Conservation (phyloP, 225 moss, liverwort and hornwort species). For the Asterella californica region DNA sequence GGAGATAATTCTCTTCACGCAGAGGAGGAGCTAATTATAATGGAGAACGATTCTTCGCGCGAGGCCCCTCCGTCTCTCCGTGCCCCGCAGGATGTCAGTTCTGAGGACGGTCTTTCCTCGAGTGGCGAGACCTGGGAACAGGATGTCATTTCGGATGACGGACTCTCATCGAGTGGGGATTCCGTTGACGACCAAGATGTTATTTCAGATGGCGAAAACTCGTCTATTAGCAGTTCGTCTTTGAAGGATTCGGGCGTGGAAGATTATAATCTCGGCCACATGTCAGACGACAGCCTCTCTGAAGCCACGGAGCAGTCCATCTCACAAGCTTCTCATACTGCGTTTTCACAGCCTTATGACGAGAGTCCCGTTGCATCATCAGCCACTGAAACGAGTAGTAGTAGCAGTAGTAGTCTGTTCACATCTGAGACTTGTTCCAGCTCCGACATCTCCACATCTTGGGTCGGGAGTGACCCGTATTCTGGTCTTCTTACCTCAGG, state of each 20-base stretch:
- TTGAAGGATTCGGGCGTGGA: neutral
- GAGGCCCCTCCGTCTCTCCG: neutral
- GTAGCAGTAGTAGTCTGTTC: too few relatives aligned
- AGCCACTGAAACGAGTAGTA: neutral
- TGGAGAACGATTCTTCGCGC: neutral
- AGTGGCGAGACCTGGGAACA: neutral
- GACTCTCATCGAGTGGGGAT: neutral
- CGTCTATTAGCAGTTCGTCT: neutral
- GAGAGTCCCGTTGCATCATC: neutral
- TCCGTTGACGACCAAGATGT: neutral
- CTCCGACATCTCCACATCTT: neutral
- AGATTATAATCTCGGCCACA: neutral
- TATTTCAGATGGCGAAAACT: neutral
- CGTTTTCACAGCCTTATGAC: neutral
- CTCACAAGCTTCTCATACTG: too few relatives aligned
- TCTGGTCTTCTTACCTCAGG: neutral
- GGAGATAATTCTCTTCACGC: neutral
- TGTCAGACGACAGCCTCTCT: neutral
- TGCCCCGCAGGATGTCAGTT: neutral
- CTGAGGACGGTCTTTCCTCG: neutral
- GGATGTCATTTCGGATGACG: conserved; percentile 16
- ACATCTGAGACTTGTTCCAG: neutral
- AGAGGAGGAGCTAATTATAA: neutral
- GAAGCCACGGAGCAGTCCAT: neutral
- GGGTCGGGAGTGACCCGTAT: neutral